These are phyloP conservation scores for Mycena chlorophos DNA, from an alignment of 768 basidiomycete species.

Conservation along the genomic window DNA sequence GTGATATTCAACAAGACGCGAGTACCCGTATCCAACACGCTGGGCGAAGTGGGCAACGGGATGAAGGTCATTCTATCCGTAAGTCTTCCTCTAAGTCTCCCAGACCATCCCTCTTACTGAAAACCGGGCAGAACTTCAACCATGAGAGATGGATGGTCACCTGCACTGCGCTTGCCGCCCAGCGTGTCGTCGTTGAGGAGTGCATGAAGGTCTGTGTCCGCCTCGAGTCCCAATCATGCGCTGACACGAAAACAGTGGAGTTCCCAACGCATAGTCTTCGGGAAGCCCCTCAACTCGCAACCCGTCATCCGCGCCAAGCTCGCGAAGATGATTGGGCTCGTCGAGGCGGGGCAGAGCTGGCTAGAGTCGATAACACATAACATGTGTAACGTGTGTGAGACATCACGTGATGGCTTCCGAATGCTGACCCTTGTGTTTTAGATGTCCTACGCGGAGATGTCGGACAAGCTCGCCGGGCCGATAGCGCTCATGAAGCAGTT, in stretches of 20 bases:
- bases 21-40: constrained; percentile 82
- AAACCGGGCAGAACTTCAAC: constrained; percentile 72
- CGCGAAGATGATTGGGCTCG: constrained; percentile 84
- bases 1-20: constrained; percentile 80
- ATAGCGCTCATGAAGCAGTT: constrained; percentile 91
- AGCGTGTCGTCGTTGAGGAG: constrained; percentile 84
- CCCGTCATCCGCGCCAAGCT: constrained; percentile 89
- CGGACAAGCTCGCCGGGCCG: constrained; percentile 82
- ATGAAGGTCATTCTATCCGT: constrained; percentile 61
- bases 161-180: constrained; percentile 67
- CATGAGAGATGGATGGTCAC: constrained; percentile 90
- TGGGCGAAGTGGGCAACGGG: constrained; percentile 85
- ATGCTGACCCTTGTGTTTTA: constrained; percentile 30
- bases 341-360: constrained; percentile 87
- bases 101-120: neutral
- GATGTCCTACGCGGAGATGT: constrained; percentile 87
- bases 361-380: constrained; percentile 87
- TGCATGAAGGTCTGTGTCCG: no score
- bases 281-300: constrained; percentile 78
- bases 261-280: constrained; percentile 86
- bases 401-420: constrained; percentile 5
- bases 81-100: neutral
- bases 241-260: no score
- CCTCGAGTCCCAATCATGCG: no score
- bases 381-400: constrained; percentile 74